Base-by-base conservation (phyloP, 768 basidiomycete species). In the Pulveroboletus ravenelii region DNA sequence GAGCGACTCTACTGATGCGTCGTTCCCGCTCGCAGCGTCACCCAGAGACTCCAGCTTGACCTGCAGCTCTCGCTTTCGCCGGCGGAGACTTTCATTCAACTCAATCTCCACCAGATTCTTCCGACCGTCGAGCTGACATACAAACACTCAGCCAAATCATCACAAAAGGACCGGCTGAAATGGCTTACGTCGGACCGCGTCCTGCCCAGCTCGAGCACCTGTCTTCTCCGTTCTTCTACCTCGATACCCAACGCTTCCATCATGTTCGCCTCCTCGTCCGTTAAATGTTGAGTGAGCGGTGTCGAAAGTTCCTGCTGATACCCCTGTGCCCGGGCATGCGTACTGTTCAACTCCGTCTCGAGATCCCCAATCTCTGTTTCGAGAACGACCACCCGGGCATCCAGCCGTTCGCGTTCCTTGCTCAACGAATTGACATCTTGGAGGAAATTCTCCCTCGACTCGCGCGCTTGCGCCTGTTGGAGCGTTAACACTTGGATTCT, bases 61-160 rank as follows among this genome's bases (percentile, higher is more conserved):
- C 44, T 81, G 79, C 8, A 98, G 63, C 57, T 94, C 95, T 44
- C 91, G 87, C 39, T 82, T 78, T 23, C 87, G 78, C 8, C 94
- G 80, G 18, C 84, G 78, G 13, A 98, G 75, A 58, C 85, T 85
- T 66, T 99, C 96, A 55, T 88, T 91, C 41, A 98, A 76, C 66
- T 98, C 95, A 47, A 96, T 94, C 64, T 96, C 93, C 27, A 96
- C 70, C 5, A 85, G 69, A 62, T 87, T 89, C 71, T 90, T 93
- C 55, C 76, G 77, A 12, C 82, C 78, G 36, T 89, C 84, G 55
- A 92, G 68, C 64, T 66, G 8, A 47, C 44, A 35, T 20, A 32
- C 25, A 50, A n/a, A 35, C 6, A 14, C 12, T 56, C 18, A 50
- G 46, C 4, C 27, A 29, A 20, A n/a, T 25, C 47, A 18, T 15